A percentile compares a stretch with the other conserved stretches of the same genome.
Evolutionary conservation across 495 filamentous ascomycete species (phyloP).

Genomic region (Penicillium fimorum): DNA sequence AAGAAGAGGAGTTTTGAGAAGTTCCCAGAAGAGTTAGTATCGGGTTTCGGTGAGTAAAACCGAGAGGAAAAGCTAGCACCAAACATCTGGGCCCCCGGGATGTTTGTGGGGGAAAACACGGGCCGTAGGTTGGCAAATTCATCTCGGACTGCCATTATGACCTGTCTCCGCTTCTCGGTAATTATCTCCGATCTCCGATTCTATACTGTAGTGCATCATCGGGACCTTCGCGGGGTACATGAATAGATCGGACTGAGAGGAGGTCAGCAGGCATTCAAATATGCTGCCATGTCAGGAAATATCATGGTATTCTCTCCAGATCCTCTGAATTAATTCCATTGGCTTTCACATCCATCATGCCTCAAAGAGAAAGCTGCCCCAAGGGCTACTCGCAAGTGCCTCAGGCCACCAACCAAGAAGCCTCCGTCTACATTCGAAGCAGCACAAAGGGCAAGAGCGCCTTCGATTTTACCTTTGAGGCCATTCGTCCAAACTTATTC

Average conservation of each 20-base stretch:
- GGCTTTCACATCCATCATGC: constrained; percentile 40
- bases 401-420: constrained; percentile 17
- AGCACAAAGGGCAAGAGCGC: constrained; percentile 30
- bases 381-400: constrained; percentile 37
- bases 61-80: constrained; percentile 7
- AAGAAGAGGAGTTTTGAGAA: constrained; percentile 3
- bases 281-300: constrained; percentile 14
- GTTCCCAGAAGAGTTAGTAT: constrained; percentile 12
- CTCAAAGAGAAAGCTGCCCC: constrained; percentile 54
- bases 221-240: neutral
- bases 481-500: constrained; percentile 58
- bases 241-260: neutral
- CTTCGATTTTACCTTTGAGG: constrained; percentile 59
- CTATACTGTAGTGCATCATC: constrained; percentile 10
- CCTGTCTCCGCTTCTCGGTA: constrained; percentile 21
- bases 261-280: constrained; percentile 31
- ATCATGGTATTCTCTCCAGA: constrained; percentile 8
- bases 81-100: constrained; percentile 1
- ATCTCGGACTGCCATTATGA: neutral
- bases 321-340: constrained; percentile 14
- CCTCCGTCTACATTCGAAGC: constrained; percentile 44
- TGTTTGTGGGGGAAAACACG: neutral
- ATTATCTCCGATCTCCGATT: constrained; percentile 35
- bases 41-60: constrained; percentile 30
- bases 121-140: neutral